These are phyloP conservation scores for Santalum album DNA, from an alignment of 164 flowering plant genomes.

Conservation along the genomic window DNA sequence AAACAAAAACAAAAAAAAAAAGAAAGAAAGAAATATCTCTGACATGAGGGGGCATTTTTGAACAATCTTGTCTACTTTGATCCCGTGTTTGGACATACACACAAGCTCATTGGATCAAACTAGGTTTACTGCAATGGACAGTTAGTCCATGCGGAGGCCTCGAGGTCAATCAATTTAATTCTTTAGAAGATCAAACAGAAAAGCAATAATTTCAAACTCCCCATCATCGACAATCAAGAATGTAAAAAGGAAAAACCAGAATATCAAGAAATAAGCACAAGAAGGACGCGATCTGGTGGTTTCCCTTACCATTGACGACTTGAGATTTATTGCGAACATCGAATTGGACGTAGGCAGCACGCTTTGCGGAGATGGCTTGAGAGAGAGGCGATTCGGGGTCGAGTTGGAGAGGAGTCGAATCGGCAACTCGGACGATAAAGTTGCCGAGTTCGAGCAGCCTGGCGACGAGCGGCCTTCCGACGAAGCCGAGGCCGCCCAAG, in stretches of 20 bases:
- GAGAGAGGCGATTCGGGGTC: constrained; percentile 35
- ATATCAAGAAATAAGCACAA: too few relatives aligned
- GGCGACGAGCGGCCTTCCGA: constrained; percentile 58
- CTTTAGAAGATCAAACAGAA: too few relatives aligned
- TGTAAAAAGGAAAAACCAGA: not conserved
- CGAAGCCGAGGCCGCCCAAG: constrained; percentile 58
- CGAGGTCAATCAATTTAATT: too few relatives aligned
- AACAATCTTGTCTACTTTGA: too few relatives aligned
- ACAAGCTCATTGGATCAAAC: too few relatives aligned
- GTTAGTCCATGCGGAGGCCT: too few relatives aligned
- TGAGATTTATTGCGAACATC: constrained; percentile 54
- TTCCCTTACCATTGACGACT: constrained; percentile 32
- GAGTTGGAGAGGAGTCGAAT: constrained; percentile 36
- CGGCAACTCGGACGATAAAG: constrained; percentile 84
- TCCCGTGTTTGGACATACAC: too few relatives aligned
- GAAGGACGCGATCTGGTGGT: not conserved
- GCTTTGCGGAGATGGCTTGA: constrained; percentile 46
- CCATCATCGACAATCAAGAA: not conserved
- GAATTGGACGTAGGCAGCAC: constrained; percentile 51
- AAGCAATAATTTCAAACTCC: too few relatives aligned
- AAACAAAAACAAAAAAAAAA: too few relatives aligned
- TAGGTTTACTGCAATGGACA: too few relatives aligned
- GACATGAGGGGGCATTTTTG: too few relatives aligned
- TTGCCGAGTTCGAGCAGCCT: constrained; percentile 42
- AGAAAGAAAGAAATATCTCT: too few relatives aligned